Evolutionary conservation across 2,329 filamentous ascomycete genomes (phyloP), one percentile per base, ranked within the genome.

Genomic region (Exophiala dermatitidis): DNA sequence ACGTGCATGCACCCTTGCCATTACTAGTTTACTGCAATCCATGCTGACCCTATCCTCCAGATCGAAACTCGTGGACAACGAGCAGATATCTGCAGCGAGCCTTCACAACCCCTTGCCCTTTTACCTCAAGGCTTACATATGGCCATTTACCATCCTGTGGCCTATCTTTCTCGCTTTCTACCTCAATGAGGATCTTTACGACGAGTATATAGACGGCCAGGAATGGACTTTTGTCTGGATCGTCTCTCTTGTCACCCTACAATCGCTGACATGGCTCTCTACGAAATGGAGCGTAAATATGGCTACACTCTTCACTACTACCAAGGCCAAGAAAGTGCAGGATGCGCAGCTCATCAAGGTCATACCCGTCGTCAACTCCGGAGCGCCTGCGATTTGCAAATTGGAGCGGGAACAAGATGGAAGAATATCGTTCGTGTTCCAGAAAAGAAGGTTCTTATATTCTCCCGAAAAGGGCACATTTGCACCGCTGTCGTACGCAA

Each of bases 221-320:
- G 93, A 98, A 77, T 98, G 93, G 91, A 97, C 94, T 0, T 95
- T 95, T 68, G 88, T 98, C 59, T 98, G 88, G 84, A 81, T 86
- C 61, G 91, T 87, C 65, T 79, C 83, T 62, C 96, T 98, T 67
- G 78, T 94, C 69, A 95, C 90, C 7, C 66, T 86, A 52, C 94
- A 98, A 75, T 84, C 88, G 60, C 79, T 98, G 60, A 74, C 90
- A 63, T 98, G 93, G 91, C 79, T 98, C 58, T 91, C 87, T 74
- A 98, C 93, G 44, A 89, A 97, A 74, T 98, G 93, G 93, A 97
- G 88, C 67, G 89, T 98, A 68, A 84, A 90, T 67, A 75, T 97
- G 59, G 82, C 84, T 66, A 86, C 85, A 26, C 72, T 84, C 56
- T 95, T 97, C 71, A 97, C 87, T 8, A 82, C 90, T 1, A 84